Conservation (phyloP, 371 early-diverging fungal genomes). For the Parasitella parasitica region DNA sequence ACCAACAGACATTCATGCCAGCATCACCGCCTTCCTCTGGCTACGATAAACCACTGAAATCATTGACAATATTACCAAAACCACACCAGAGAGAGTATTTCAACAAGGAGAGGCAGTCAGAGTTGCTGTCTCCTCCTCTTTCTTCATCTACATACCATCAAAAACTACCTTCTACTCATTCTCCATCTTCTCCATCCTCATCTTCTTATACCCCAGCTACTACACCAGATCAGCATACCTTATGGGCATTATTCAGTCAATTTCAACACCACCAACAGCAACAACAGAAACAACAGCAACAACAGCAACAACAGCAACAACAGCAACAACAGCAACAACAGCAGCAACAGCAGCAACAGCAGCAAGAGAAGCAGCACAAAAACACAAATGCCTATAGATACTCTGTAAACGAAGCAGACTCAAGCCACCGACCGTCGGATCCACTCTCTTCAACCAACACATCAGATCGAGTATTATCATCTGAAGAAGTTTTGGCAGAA, state of each 20-base stretch:
- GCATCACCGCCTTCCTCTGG: slow-evolving; percentile 17
- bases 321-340: not conserved
- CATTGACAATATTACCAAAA: slow-evolving; percentile 19
- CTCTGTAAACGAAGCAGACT: not conserved
- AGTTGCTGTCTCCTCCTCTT: not conserved
- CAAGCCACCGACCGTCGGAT: slow-evolving; percentile 6
- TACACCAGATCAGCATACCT: slow-evolving; percentile 15
- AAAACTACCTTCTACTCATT: not conserved
- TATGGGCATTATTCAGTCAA: slow-evolving; percentile 16
- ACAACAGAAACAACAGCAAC: not conserved
- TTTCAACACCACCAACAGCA: slow-evolving; percentile 11
- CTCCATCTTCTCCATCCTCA: not conserved
- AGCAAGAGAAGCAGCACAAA: not conserved
- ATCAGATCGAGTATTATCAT: slow-evolving; percentile 2
- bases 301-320: no score
- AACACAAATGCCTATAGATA: not conserved
- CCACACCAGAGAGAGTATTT: slow-evolving; percentile 1
- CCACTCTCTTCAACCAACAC: not conserved
- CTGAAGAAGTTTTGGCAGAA: slow-evolving; percentile 56
- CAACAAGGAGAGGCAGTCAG: not conserved
- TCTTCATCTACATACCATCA: not conserved
- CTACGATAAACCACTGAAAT: slow-evolving; percentile 5
- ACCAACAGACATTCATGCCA: slow-evolving; percentile 10
- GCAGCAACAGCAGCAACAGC: no score
- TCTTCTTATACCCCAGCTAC: not conserved